phyloP scores from a whole-genome alignment of 495 filamentous ascomycete species.

The Talaromyces liani region DNA sequence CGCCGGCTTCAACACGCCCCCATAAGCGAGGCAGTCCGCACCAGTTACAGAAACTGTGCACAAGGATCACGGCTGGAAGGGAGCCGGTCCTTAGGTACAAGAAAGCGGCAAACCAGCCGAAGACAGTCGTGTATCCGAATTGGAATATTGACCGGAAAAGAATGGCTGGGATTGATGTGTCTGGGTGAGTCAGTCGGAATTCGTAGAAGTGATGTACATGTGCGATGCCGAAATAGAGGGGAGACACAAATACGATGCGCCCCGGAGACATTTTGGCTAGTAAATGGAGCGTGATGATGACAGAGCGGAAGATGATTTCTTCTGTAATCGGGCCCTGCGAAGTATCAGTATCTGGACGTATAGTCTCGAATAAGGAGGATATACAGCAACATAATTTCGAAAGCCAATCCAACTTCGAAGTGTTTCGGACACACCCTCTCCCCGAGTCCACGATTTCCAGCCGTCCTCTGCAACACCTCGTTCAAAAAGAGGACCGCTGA shows the following conservation, averaged over 20 bases:
- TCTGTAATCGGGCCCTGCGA: conserved; percentile 79
- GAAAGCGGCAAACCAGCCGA: conserved; percentile 89
- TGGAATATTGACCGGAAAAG: conserved; percentile 71
- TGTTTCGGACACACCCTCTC: conserved; percentile 33
- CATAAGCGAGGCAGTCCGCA: conserved; percentile 82
- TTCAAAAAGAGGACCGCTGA: conserved; percentile 78
- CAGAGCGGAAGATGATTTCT: conserved; percentile 86
- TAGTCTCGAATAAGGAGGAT: not conserved
- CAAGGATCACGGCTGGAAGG: conserved; percentile 59
- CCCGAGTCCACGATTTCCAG: conserved; percentile 58
- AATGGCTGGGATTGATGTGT: conserved; percentile 49
- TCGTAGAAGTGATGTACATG: conserved; percentile 97
- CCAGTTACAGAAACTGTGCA: conserved; percentile 89
- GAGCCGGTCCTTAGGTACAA: conserved; percentile 84
- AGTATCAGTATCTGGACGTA: conserved; percentile 7
- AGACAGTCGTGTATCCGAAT: conserved; percentile 86
- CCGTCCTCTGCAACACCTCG: conserved; percentile 59
- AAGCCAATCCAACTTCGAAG: conserved; percentile 55
- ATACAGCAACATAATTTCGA: conserved; percentile 57
- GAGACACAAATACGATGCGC: conserved; percentile 66
- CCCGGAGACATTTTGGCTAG: conserved; percentile 54
- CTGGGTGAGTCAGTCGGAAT: conserved; percentile 74
- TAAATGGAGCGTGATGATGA: conserved; percentile 73
- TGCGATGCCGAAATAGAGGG: conserved; percentile 88
- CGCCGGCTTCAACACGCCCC: conserved; percentile 56